A percentile compares a stretch with the other conserved stretches of the same genome.
phyloP scores from a whole-genome alignment of 768 basidiomycete genomes.

The Tulasnella sp. region DNA sequence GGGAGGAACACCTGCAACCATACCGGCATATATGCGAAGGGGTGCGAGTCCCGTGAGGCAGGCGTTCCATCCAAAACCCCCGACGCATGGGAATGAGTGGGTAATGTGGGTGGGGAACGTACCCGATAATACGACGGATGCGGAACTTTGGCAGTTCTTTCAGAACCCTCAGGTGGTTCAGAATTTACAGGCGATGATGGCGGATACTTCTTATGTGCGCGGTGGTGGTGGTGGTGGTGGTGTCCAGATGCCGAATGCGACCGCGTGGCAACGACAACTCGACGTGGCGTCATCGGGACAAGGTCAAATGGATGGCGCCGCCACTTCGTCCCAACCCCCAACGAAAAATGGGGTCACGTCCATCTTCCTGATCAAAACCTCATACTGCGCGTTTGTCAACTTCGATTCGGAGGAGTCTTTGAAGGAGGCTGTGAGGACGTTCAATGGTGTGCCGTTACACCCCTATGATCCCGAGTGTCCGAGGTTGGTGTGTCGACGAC shows the following conservation, averaged over 20 bases:
- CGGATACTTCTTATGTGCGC: background rate
- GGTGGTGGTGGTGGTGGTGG: too few species aligned
- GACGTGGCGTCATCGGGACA: background rate
- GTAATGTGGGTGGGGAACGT: conserved; percentile 97
- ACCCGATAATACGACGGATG: conserved; percentile 66
- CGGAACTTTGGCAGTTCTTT: conserved; percentile 84
- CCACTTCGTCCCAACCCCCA: background rate
- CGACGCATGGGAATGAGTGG: conserved; percentile 69
- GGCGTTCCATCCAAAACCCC: conserved; percentile 16
- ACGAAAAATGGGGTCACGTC: conserved; percentile 55
- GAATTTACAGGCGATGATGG: background rate
- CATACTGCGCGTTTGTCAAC: conserved; percentile 90
- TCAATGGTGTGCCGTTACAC: conserved; percentile 63
- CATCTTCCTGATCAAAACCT: conserved; percentile 90
- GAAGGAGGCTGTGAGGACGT: conserved; percentile 53
- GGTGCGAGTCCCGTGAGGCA: conserved; percentile 7
- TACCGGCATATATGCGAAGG: background rate
- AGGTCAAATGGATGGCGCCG: background rate
- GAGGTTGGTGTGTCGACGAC: conserved; percentile 70
- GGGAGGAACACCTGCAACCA: background rate
- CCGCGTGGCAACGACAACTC: background rate
- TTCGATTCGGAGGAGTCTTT: conserved; percentile 57
- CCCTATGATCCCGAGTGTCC: conserved; percentile 63
- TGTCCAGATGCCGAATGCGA: conserved; percentile 1
- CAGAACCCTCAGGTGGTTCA: conserved; percentile 28